Evolutionary conservation across 192 early-diverging fungal genomes (phyloP), one percentile per base, ranked within the genome.

Genomic region (Coemansia pectinata): DNA sequence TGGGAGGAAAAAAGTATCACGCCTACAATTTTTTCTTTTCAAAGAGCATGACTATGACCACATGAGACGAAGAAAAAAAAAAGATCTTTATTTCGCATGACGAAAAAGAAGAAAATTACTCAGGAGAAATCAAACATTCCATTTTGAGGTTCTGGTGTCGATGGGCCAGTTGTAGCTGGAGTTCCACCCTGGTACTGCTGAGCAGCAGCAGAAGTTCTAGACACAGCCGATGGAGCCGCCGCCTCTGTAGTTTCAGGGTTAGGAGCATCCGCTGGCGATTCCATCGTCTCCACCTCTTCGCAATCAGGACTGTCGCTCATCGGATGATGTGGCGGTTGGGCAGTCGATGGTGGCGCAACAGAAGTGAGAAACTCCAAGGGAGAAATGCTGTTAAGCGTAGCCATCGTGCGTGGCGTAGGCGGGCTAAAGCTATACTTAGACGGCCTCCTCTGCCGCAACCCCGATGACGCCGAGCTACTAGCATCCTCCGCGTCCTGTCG

Each of bases 371-470:
- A 85, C 66, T 85, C 84, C 41, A 82, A 39, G 14, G 84, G 84
- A 39, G 84, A 85, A n/a, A 85, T 78, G 42, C 72, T 70, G 71
- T 79, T 77, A 45, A 85, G 78, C 25, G 69, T 69, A 29, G 68
- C 76, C 79, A 85, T 76, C 11, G 84, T 82, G 50, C 79, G 68
- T 12, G 84, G 84, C 17, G 84, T 85, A 10, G 80, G 84, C 53
- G 84, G 76, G 19, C 72, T 81, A 33, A 85, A 82, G 36, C 52
- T 65, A 50, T 79, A 85, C 52, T 83, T 78, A 15, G 73, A 68
- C 9, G 25, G 63, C 3, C 77, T 40, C 23, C 66, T 42, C 29
- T 27, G 38, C 0, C 62, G 27, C 6, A 33, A 14, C 14, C 19
- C 15, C 34, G 52, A 55, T 2, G 52, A 29, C 34, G 52, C 15